These are phyloP conservation scores for Boletus vermiculosoides DNA, from an alignment of 768 basidiomycete species.

Conservation along the genomic window DNA sequence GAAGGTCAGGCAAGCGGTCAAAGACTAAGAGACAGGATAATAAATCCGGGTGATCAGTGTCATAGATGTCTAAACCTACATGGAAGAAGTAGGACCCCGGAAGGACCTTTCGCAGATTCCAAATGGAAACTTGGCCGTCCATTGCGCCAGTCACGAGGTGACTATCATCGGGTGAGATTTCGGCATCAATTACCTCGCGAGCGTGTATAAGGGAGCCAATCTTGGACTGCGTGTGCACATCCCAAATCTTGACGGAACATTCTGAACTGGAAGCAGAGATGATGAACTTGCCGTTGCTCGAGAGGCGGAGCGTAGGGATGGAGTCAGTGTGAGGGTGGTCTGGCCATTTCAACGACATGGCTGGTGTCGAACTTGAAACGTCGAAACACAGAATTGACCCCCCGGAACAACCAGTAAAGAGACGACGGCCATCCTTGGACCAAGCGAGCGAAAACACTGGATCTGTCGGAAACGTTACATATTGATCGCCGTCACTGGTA, in stretches of 20 bases:
- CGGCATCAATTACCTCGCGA: conserved; percentile 10
- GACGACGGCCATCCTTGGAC: conserved; percentile 16
- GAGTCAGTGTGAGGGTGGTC: conserved; percentile 12
- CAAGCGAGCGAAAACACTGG: conserved; percentile 17
- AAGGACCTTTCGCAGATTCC: conserved; percentile 15
- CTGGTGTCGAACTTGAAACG: neutral
- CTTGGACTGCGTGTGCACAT: conserved; percentile 3
- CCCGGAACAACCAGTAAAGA: conserved; percentile 16
- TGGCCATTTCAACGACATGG: conserved; percentile 3
- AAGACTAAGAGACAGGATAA: conserved; percentile 1
- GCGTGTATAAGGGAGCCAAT: conserved; percentile 10
- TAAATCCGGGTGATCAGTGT: neutral
- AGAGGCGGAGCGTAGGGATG: conserved; percentile 16
- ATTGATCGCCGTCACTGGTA: neutral
- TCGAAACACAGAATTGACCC: conserved; percentile 18
- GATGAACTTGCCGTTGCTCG: conserved; percentile 22
- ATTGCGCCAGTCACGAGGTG: conserved; percentile 4
- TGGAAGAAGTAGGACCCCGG: conserved; percentile 8
- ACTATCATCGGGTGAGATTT: conserved; percentile 17
- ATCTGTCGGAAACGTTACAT: neutral
- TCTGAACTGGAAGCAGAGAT: conserved; percentile 19
- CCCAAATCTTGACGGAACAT: conserved; percentile 18
- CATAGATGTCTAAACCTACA: neutral
- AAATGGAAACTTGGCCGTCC: conserved; percentile 11
- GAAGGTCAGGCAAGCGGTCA: neutral